Base-by-base conservation (phyloP, 2,329 filamentous ascomycete genomes). In the Biscogniauxia sp. region DNA sequence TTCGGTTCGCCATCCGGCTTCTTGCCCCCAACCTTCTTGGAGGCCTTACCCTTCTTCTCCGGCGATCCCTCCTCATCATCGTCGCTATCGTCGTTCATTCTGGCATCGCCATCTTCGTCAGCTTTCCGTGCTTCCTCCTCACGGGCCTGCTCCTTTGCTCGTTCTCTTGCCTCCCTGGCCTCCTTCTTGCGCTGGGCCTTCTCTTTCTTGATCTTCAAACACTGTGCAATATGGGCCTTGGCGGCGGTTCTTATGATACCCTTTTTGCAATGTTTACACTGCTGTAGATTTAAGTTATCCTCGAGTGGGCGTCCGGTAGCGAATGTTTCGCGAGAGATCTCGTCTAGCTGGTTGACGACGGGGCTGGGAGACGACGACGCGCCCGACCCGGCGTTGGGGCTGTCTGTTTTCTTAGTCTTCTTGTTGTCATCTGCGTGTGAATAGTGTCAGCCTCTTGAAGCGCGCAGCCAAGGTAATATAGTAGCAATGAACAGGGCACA, bases 221-320 rank as follows among this genome's bases (percentile, higher is more conserved):
- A 99, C 53, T 89, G 86, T 45, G 89, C 88, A 62, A 97, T 92
- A 72, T 99, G 94, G 19, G 86, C 85, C 61, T 89, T 88, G 1
- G 91, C 90, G 0, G 87, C 88, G 32, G 86, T 86, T 69, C 89
- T 90, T 15, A 95, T 81, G 13, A 97, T 85, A 56, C 90, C 90
- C 70, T 96, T 93, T 77, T 95, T 97, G 79, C 94, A 99, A 74
- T 96, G 92, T 74, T 95, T 97, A 83, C 94, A 99, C 67, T 90
- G 84, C 55, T 95, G 88, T 9, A 92, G 84, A 64, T 96, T 92
- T 11, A 90, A 85, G 59, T 82, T 82, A 71, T 97, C 93, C 68
- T 93, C 88, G 67, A 96, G 83, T 0, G 93, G 92, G 60, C 89
- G 87, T 63, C 92, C 92, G 53, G 89, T 93, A 3, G 87, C 82